Evolutionary conservation across 805 yeast species (phyloP).

Genomic region (Priceomyces fermenticarens): DNA sequence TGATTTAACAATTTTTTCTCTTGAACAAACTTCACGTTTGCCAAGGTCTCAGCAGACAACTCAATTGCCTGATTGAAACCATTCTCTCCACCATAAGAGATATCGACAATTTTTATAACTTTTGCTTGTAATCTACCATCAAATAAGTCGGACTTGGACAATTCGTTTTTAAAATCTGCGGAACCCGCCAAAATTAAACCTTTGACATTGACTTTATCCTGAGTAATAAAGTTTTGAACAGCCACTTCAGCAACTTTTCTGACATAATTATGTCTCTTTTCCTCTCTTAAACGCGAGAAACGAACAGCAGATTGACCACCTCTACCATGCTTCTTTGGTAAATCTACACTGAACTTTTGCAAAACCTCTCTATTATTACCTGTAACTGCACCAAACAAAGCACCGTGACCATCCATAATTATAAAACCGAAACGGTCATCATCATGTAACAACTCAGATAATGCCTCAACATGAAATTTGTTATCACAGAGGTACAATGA

Average conservation of each 20-base stretch:
- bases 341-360: conserved; percentile 92
- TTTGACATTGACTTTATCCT: conserved; percentile 89
- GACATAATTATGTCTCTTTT: conserved; percentile 97
- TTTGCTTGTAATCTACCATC: conserved; percentile 86
- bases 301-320: conserved; percentile 99
- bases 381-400: conserved; percentile 88
- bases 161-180: conserved; percentile 96
- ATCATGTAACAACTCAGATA: conserved; percentile 87
- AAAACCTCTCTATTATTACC: conserved; percentile 97
- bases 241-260: conserved; percentile 98
- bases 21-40: conserved; percentile 96
- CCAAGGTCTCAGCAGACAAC: conserved; percentile 91
- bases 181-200: conserved; percentile 98
- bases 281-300: conserved; percentile 98
- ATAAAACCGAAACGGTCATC: conserved; percentile 98
- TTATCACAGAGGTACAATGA: conserved; percentile 92
- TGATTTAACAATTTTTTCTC: conserved; percentile 91
- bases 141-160: conserved; percentile 88
- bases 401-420: conserved; percentile 99
- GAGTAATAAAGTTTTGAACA: conserved; percentile 93
- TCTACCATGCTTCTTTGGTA: conserved; percentile 99
- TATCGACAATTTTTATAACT: conserved; percentile 89
- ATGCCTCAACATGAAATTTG: conserved; percentile 96
- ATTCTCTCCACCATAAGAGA: conserved; percentile 98
- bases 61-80: conserved; percentile 99